These are phyloP conservation scores for Maudiozyma serrabonitensis DNA, from an alignment of 805 yeast genomes.

Conservation along the genomic window DNA sequence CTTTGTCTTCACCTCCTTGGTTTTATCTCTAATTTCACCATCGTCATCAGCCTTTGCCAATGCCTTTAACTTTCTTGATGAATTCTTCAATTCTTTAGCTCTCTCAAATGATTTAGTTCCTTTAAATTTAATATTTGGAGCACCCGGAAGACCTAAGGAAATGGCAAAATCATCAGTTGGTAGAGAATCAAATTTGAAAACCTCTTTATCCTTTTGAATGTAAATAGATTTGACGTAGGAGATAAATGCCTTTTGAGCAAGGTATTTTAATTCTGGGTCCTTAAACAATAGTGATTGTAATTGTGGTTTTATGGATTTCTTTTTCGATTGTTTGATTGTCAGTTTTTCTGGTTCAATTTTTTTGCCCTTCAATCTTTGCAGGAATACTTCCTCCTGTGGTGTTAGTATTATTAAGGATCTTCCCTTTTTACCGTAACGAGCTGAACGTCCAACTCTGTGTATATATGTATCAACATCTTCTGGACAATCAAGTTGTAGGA, in stretches of 20 bases:
- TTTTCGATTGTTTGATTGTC: slow-evolving; percentile 64
- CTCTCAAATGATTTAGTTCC: slow-evolving; percentile 36
- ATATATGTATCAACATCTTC: slow-evolving; percentile 84
- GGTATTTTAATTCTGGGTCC: slow-evolving; percentile 82
- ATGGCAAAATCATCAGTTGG: slow-evolving; percentile 80
- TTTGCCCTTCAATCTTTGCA: slow-evolving; percentile 49
- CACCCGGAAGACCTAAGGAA: slow-evolving; percentile 90
- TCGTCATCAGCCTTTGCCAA: slow-evolving; percentile 51
- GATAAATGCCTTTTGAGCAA: slow-evolving; percentile 92
- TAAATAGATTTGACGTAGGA: slow-evolving; percentile 81
- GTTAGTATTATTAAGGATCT: slow-evolving; percentile 73
- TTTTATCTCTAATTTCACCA: slow-evolving; percentile 41
- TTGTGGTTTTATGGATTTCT: slow-evolving; percentile 67
- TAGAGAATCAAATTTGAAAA: slow-evolving; percentile 66
- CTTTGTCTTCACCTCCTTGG: slow-evolving; percentile 57
- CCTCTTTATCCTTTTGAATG: slow-evolving; percentile 78
- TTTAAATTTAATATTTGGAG: slow-evolving; percentile 78
- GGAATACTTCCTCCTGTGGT: slow-evolving; percentile 72
- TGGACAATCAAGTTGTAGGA: slow-evolving; percentile 85
- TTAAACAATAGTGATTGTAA: slow-evolving; percentile 84
- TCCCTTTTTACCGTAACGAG: slow-evolving; percentile 78
- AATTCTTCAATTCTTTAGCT: slow-evolving; percentile 68
- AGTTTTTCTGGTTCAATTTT: slow-evolving; percentile 63
- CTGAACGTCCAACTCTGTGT: slow-evolving; percentile 85
- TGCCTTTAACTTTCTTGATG: slow-evolving; percentile 57